Conservation (phyloP, 2,329 filamentous ascomycete species). For the Fusarium beomiforme region DNA sequence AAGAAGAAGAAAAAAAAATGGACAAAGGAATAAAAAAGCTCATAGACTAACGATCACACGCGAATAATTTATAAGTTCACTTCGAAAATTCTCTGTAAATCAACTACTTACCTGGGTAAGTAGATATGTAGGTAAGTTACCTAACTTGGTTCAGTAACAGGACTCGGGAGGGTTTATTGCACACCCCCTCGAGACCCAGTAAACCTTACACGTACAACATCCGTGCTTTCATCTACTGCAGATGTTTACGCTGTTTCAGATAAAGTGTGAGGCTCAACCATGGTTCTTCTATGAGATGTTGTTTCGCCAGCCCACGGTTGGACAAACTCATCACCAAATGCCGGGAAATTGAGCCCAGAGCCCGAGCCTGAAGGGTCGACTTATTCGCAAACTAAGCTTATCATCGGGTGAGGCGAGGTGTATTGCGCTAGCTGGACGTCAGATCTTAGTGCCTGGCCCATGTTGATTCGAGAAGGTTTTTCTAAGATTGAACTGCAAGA, state of each 20-base stretch:
- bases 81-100: neutral
- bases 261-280: slow-evolving; percentile 9
- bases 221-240: neutral
- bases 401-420: slow-evolving; percentile 3
- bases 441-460: slow-evolving; percentile 12
- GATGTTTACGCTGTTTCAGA: slow-evolving; percentile 15
- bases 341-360: slow-evolving; percentile 35
- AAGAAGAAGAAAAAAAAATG: neutral
- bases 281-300: neutral
- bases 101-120: neutral
- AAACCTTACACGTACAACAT: neutral
- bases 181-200: neutral
- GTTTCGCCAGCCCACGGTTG: slow-evolving; percentile 3
- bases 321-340: neutral
- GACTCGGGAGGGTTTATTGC: neutral
- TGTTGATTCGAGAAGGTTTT: slow-evolving; percentile 9
- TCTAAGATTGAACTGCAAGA: slow-evolving; percentile 12
- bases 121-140: too few species aligned
- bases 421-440: slow-evolving; percentile 5
- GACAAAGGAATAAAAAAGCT: too few species aligned
- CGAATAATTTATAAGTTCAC: neutral
- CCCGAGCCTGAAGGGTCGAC: slow-evolving; percentile 2
- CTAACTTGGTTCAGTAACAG: neutral
- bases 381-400: slow-evolving; percentile 4
- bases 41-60: neutral